A percentile compares a stretch with the other conserved stretches of the same genome.
phyloP scores from a whole-genome alignment of 2,329 filamentous ascomycete genomes.

The Fusarium clavum region DNA sequence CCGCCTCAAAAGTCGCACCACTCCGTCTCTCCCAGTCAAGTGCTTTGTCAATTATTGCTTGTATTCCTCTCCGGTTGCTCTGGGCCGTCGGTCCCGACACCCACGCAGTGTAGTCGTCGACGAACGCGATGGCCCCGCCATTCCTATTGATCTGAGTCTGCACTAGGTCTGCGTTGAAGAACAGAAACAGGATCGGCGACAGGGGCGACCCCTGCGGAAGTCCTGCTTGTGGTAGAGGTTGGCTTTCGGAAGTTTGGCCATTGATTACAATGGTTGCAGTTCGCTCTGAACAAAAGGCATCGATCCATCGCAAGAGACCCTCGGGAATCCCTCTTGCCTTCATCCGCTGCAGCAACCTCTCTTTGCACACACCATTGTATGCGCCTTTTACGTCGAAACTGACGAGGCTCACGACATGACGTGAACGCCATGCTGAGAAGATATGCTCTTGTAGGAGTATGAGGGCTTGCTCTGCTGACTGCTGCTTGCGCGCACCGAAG shows the following conservation, averaged over 20 bases:
- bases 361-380: background rate
- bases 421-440: background rate
- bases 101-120: background rate
- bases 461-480: background rate
- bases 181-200: background rate
- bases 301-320: background rate
- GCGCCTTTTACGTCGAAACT: background rate
- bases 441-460: background rate
- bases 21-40: background rate
- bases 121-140: background rate
- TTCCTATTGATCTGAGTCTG: background rate
- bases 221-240: background rate
- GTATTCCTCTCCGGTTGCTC: too few species aligned
- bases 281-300: background rate
- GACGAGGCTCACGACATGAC: background rate
- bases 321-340: background rate
- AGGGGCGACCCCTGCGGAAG: background rate
- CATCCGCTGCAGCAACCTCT: background rate
- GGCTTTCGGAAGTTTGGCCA: background rate
- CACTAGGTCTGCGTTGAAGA: background rate
- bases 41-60: too few species aligned
- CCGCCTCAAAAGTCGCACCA: background rate
- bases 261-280: background rate
- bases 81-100: background rate
- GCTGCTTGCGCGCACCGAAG: too few species aligned